Evolutionary conservation across 352 stramenopile species (phyloP).

Genomic region (Phytopythium oedochilum): DNA sequence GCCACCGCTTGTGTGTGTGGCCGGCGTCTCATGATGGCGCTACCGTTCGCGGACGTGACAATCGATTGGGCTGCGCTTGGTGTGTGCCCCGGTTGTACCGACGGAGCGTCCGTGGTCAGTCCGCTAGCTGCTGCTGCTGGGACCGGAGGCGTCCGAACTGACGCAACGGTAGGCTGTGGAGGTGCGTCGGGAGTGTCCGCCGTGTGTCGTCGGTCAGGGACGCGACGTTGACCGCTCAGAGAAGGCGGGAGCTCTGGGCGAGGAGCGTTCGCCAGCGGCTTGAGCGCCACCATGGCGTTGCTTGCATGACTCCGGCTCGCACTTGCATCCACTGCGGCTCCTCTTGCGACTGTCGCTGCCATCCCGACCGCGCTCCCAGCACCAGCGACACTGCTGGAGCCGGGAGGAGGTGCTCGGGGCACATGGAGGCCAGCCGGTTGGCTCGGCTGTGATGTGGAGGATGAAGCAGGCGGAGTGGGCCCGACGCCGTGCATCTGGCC

Average conservation of each 20-base stretch:
- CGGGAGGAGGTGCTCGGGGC: constrained; percentile 13
- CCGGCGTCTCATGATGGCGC: constrained; percentile 14
- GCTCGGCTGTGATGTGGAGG: constrained; percentile 10
- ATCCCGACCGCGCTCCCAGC: background rate
- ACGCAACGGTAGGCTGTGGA: constrained; percentile 8
- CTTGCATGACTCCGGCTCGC: background rate
- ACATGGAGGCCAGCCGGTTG: constrained; percentile 5
- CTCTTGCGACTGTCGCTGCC: background rate
- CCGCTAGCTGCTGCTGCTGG: too few species aligned
- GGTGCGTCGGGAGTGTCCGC: constrained; percentile 4
- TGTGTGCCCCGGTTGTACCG: too few species aligned
- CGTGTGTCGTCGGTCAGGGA: background rate
- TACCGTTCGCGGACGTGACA: constrained; percentile 17
- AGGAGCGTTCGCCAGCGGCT: constrained; percentile 10
- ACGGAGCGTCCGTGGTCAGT: too few species aligned
- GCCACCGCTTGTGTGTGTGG: constrained; percentile 6
- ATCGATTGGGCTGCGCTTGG: too few species aligned
- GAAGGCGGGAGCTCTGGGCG: constrained; percentile 14
- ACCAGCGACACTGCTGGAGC: too few species aligned
- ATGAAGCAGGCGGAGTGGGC: constrained; percentile 16
- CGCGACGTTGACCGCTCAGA: constrained; percentile 6
- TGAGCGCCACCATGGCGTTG: constrained; percentile 5
- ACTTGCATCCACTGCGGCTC: background rate
- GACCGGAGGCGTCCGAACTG: constrained; percentile 2
- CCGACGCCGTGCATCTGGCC: constrained; percentile 12